A percentile compares a stretch with the other conserved stretches of the same genome.
Evolutionary conservation across 2,329 filamentous ascomycete genomes (phyloP).

Genomic region (Plenodomus lindquistii): DNA sequence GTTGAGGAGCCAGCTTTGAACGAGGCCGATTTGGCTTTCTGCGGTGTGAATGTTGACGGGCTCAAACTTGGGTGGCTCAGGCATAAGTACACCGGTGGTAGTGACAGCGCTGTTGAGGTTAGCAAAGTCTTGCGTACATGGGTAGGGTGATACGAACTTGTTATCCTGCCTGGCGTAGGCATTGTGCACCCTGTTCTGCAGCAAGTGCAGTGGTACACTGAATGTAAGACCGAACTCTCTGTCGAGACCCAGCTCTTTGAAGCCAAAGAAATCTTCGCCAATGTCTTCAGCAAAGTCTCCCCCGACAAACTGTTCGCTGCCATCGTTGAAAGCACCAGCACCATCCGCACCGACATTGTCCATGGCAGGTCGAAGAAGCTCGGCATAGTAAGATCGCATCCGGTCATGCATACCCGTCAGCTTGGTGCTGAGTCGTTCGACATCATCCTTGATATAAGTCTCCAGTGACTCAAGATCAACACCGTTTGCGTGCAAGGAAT

Average conservation of each 20-base stretch:
- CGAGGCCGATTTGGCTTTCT: conserved; percentile 78
- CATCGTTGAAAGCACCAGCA: conserved; percentile 89
- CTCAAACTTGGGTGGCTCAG: conserved; percentile 70
- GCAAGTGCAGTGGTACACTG: conserved; percentile 88
- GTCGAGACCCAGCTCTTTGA: conserved; percentile 91
- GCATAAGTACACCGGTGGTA: conserved; percentile 65
- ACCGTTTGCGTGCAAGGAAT: conserved; percentile 83
- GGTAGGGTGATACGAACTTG: conserved; percentile 48
- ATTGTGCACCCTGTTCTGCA: conserved; percentile 87
- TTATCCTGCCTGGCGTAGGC: conserved; percentile 78
- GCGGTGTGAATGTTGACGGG: conserved; percentile 80
- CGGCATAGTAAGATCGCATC: conserved; percentile 91
- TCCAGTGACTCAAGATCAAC: conserved; percentile 81
- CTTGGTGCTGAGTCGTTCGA: conserved; percentile 82
- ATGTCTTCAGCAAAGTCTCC: conserved; percentile 98
- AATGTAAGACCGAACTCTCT: conserved; percentile 87
- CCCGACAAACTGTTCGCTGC: conserved; percentile 93
- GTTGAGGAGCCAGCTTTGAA: conserved; percentile 87
- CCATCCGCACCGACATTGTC: conserved; percentile 78
- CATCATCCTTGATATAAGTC: conserved; percentile 85
- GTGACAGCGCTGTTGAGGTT: conserved; percentile 58
- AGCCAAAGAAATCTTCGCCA: conserved; percentile 98
- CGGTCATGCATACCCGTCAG: conserved; percentile 86
- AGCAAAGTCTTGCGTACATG: conserved; percentile 13
- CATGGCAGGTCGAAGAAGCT: conserved; percentile 87